These are phyloP conservation scores for Eremochloa ophiuroides DNA, from an alignment of 176 grass and related monocot species.

Conservation along the genomic window DNA sequence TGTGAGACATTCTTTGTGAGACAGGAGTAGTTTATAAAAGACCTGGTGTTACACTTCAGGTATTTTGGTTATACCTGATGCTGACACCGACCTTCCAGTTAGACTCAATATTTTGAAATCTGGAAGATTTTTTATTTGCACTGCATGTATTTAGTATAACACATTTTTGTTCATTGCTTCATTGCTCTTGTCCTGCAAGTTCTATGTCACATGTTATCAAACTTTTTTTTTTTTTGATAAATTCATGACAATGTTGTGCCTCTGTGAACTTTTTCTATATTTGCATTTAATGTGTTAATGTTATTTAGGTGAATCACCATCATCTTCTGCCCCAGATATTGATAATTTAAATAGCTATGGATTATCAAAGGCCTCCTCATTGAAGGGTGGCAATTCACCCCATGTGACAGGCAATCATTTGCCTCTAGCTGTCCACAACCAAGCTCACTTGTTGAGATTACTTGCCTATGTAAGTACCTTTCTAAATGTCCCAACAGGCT, in stretches of 20 bases:
- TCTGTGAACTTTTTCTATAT: background rate
- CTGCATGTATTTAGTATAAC: constrained; percentile 4
- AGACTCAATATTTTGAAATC: background rate
- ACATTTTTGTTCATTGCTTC: background rate
- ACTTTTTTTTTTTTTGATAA: background rate
- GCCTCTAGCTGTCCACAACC: constrained; percentile 47
- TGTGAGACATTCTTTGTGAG: background rate
- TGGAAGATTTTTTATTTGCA: background rate
- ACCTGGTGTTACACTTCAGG: background rate
- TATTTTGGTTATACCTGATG: constrained; percentile 5
- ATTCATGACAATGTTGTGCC: background rate
- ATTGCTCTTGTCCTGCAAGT: background rate
- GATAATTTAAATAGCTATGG: constrained; percentile 48
- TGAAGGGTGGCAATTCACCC: constrained; percentile 43
- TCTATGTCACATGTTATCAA: background rate
- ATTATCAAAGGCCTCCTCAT: constrained; percentile 31
- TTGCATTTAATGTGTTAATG: constrained; percentile 14
- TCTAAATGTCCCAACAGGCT: background rate
- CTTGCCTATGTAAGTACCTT: constrained; percentile 74
- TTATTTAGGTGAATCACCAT: constrained; percentile 47
- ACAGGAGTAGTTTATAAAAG: background rate
- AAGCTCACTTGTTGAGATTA: constrained; percentile 60
- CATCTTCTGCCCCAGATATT: constrained; percentile 50
- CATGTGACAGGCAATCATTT: constrained; percentile 55
- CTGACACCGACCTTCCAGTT: background rate